phyloP scores from a whole-genome alignment of 179 eudicot species.

The Amaranthus tricolor region DNA sequence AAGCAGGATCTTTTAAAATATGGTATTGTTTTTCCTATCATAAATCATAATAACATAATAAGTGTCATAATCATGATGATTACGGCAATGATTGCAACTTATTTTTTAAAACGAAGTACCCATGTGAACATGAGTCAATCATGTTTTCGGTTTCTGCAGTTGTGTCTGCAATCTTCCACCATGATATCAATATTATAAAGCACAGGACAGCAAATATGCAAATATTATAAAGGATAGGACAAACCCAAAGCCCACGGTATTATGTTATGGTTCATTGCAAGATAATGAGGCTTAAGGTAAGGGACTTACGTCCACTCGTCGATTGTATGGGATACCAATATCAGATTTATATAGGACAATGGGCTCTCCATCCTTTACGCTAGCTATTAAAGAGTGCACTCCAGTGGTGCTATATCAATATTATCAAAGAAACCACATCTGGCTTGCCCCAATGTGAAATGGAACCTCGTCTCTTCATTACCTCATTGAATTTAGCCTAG shows the following conservation, averaged over 20 bases:
- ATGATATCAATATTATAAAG: background rate
- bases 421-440: no score
- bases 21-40: background rate
- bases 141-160: background rate
- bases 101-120: slow-evolving; percentile 1
- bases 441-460: no score
- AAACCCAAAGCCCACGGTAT: background rate
- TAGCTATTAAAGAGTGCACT: no score
- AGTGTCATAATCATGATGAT: slow-evolving; percentile 24
- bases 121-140: slow-evolving; percentile 20
- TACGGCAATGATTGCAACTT: slow-evolving; percentile 21
- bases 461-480: no score
- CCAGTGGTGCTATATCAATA: no score
- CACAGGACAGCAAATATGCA: background rate
- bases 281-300: no score
- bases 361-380: no score
- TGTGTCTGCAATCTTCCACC: background rate
- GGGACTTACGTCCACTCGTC: no score
- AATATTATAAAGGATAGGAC: background rate
- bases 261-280: background rate
- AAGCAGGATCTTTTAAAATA: slow-evolving; percentile 7
- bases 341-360: no score
- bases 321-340: no score
- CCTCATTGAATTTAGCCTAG: no score
- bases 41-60: slow-evolving; percentile 15